Percentiles rank a stretch among this genome's conserved stretches.
Conservation (phyloP, 768 basidiomycete species). For the Leccinum boreale region DNA sequence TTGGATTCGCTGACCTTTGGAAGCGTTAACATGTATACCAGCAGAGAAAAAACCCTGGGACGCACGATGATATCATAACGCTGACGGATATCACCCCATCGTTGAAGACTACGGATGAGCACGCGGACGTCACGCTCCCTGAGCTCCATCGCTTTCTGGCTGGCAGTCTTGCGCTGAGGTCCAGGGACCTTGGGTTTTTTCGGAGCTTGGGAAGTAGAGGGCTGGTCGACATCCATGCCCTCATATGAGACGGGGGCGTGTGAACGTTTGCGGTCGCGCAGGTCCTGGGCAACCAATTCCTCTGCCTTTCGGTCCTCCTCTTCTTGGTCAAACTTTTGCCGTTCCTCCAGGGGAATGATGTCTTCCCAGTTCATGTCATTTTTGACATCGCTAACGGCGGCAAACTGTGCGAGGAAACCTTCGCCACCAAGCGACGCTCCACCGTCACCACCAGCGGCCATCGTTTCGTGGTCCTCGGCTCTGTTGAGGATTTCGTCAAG, state of each 20-base stretch:
- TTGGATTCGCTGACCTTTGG: conserved; percentile 82
- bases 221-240: conserved; percentile 88
- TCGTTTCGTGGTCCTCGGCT: conserved; percentile 96
- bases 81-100: conserved; percentile 95
- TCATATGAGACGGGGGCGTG: conserved; percentile 88
- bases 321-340: conserved; percentile 79
- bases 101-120: conserved; percentile 89
- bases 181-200: conserved; percentile 75
- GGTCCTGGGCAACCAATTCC: conserved; percentile 64
- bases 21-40: neutral
- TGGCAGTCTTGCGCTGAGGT: conserved; percentile 82
- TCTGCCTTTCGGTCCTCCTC: conserved; percentile 73
- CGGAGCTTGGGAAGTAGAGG: conserved; percentile 53
- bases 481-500: conserved; percentile 96
- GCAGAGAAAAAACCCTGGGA: conserved; percentile 16
- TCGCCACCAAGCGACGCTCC: conserved; percentile 97
- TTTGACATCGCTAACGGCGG: conserved; percentile 96
- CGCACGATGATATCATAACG: conserved; percentile 93
- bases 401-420: conserved; percentile 92
- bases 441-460: conserved; percentile 75
- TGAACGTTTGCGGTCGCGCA: conserved; percentile 75
- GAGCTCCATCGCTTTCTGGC: conserved; percentile 92
- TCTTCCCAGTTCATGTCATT: conserved; percentile 99
- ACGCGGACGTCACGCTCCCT: conserved; percentile 98
- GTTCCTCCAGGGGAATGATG: conserved; percentile 92